Evolutionary conservation across 257 asterid species (phyloP).

Genomic region (Solanum sitiens): DNA sequence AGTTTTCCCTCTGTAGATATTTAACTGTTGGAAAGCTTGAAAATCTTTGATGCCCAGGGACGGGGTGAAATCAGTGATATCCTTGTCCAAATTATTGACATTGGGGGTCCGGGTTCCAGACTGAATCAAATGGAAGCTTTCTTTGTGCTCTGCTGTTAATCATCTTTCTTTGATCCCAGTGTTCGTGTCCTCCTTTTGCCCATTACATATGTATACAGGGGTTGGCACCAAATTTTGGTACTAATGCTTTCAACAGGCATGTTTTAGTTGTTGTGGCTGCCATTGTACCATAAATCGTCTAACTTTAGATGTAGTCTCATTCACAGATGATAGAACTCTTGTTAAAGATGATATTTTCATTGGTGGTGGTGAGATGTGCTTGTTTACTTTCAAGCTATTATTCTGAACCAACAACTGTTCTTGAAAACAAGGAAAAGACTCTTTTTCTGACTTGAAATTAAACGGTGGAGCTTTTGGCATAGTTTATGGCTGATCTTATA

Average conservation of each 20-base stretch:
- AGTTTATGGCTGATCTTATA: too few relatives aligned
- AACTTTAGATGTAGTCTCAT: constrained; percentile 5
- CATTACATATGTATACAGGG: constrained; percentile 10
- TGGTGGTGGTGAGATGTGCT: background rate
- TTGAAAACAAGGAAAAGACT: background rate
- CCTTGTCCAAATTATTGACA: constrained; percentile 6
- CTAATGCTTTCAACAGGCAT: constrained; percentile 5
- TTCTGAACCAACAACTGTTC: background rate
- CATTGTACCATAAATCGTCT: constrained; percentile 10
- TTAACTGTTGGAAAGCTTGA: constrained; percentile 9
- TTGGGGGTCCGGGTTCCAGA: constrained; percentile 8
- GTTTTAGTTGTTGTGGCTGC: constrained; percentile 7
- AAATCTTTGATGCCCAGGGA: constrained; percentile 11
- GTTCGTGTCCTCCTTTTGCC: constrained; percentile 1
- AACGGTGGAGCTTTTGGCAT: background rate
- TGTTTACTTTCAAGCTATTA: background rate
- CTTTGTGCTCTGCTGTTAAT: constrained; percentile 14
- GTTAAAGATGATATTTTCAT: constrained; percentile 2
- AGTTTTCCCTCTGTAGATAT: constrained; percentile 13
- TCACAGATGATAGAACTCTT: constrained; percentile 6
- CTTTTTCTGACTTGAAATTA: background rate
- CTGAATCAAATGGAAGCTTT: constrained; percentile 3
- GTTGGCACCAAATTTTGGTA: constrained; percentile 15
- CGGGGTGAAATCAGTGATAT: constrained; percentile 3
- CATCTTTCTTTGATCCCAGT: background rate